Percentiles rank a stretch among this genome's conserved stretches.
phyloP scores from a whole-genome alignment of 306 rosid genomes.

The Inga leiocalycina region DNA sequence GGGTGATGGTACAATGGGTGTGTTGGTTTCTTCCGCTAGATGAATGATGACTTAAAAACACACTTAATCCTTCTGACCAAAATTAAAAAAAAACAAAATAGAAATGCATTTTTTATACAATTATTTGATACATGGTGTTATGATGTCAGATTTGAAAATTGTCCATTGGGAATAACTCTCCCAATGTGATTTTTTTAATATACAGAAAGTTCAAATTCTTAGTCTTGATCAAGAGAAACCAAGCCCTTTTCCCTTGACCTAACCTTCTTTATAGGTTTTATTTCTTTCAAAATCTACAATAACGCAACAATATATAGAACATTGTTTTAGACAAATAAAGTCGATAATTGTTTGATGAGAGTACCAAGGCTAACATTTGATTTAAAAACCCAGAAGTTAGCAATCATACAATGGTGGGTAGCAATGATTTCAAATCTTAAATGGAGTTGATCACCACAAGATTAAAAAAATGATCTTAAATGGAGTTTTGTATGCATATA shows the following conservation, averaged over 20 bases:
- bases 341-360: neutral
- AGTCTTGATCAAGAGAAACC: neutral
- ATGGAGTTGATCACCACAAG: neutral
- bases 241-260: neutral
- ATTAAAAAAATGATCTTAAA: neutral
- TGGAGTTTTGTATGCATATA: neutral
- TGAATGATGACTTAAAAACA: no score
- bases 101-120: no score
- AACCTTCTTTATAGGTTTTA: neutral
- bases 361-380: neutral
- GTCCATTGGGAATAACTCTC: neutral
- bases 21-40: no score
- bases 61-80: neutral
- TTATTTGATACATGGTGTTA: neutral
- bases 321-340: neutral
- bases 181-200: neutral
- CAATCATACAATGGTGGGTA: neutral
- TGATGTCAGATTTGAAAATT: neutral
- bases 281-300: neutral
- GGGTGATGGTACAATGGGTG: no score
- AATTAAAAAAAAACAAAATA: no score
- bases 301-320: neutral
- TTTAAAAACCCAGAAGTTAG: neutral
- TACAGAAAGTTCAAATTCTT: neutral
- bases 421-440: slow-evolving; percentile 4